phyloP scores from a whole-genome alignment of 1,284 basidiomycete species.

The Trichosporon asahii region DNA sequence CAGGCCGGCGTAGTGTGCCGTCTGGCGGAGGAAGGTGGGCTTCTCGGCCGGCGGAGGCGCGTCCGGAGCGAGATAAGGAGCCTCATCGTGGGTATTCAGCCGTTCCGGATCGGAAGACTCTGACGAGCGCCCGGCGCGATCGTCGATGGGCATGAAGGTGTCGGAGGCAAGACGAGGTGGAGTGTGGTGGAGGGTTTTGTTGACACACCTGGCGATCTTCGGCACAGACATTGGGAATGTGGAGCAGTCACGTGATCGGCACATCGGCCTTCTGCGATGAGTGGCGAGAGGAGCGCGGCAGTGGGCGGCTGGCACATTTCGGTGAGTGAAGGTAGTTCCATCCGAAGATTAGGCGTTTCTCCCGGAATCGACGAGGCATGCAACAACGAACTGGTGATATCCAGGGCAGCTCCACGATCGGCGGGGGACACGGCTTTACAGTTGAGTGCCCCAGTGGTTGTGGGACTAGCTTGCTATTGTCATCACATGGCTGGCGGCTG shows the following conservation, averaged over 20 bases:
- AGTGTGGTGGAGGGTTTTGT: background rate
- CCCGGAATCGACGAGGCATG: background rate
- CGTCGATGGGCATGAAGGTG: background rate
- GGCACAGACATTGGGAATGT: background rate
- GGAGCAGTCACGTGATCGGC: background rate
- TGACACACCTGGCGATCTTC: background rate
- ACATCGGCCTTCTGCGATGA: background rate
- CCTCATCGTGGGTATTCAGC: background rate
- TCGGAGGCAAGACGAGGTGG: background rate
- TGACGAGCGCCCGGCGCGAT: background rate
- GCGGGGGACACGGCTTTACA: background rate
- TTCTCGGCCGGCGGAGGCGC: conserved; percentile 29
- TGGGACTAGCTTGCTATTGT: background rate
- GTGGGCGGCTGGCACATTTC: background rate
- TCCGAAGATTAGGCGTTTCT: conserved; percentile 2
- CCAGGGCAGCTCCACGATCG: background rate
- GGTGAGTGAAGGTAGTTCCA: background rate
- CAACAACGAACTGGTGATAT: background rate
- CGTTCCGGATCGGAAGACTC: background rate
- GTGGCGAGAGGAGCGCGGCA: background rate
- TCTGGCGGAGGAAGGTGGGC: conserved; percentile 26
- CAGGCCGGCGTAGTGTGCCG: conserved; percentile 58
- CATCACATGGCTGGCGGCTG: background rate
- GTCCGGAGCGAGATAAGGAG: conserved; percentile 15
- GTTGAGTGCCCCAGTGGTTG: background rate